Conservation (phyloP, 305 asterid species). For the Rubia tinctorum region DNA sequence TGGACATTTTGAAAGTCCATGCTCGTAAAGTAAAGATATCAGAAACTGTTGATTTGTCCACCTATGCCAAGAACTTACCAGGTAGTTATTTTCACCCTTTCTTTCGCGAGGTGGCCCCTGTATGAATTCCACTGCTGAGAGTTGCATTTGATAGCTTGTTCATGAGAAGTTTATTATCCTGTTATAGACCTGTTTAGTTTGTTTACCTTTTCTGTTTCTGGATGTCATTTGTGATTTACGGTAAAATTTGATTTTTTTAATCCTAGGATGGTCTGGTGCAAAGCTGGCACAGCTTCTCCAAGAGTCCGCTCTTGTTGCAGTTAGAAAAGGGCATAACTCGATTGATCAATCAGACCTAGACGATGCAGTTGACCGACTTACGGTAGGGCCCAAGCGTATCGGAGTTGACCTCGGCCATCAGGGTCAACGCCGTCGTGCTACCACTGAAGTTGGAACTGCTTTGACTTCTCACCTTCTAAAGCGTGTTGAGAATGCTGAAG, state of each 20-base stretch:
- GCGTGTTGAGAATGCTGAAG: constrained; percentile 73
- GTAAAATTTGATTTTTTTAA: not conserved
- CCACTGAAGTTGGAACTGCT: constrained; percentile 77
- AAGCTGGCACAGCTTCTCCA: constrained; percentile 96
- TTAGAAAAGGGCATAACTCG: constrained; percentile 73
- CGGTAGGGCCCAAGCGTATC: constrained; percentile 84
- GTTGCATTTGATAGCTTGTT: constrained; percentile 9
- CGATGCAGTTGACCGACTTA: constrained; percentile 89
- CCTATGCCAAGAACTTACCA: constrained; percentile 83
- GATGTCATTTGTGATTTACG: constrained; percentile 9
- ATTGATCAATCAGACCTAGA: constrained; percentile 82
- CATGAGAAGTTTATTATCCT: not conserved
- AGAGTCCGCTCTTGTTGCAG: constrained; percentile 99
- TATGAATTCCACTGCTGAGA: not conserved
- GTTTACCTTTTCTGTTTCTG: not conserved
- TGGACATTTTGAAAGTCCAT: constrained; percentile 87
- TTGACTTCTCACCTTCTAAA: constrained; percentile 81
- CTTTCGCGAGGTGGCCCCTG: not conserved
- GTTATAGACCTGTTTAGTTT: not conserved
- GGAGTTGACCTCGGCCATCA: constrained; percentile 80
- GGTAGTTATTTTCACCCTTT: constrained; percentile 35
- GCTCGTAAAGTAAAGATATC: constrained; percentile 87
- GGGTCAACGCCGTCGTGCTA: constrained; percentile 94
- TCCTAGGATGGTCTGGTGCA: constrained; percentile 96
- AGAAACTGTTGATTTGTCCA: constrained; percentile 74